Evolutionary conservation across 2,329 filamentous ascomycete genomes (phyloP).

Genomic region (Fusarium equiseti): DNA sequence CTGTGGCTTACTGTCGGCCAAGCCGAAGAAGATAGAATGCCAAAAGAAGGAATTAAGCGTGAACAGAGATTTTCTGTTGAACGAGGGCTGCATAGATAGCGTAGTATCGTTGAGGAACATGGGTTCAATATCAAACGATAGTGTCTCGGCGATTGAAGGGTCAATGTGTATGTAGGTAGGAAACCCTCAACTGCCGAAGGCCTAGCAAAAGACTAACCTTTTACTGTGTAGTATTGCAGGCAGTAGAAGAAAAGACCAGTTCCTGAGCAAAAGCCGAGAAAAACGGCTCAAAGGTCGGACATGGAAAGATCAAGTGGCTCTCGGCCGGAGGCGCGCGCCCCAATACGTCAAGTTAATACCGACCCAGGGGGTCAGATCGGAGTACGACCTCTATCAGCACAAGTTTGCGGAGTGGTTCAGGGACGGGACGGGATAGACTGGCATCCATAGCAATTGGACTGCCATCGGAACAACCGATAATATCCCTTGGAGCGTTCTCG

Average conservation of each 20-base stretch:
- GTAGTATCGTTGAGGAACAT: slow-evolving; percentile 29
- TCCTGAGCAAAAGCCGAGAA: slow-evolving; percentile 14
- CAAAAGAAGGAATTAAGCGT: slow-evolving; percentile 20
- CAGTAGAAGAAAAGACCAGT: neutral
- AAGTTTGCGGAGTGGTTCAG: slow-evolving; percentile 29
- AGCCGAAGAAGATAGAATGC: slow-evolving; percentile 19
- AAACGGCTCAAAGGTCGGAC: slow-evolving; percentile 12
- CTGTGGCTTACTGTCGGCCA: slow-evolving; percentile 15
- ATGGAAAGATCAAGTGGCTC: slow-evolving; percentile 6
- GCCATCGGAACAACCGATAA: slow-evolving; percentile 29
- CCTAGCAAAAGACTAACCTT: neutral
- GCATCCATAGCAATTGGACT: neutral
- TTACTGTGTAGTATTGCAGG: neutral
- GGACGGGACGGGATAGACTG: slow-evolving; percentile 13
- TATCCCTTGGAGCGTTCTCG: slow-evolving; percentile 32
- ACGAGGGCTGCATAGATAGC: slow-evolving; percentile 20
- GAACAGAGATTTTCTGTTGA: slow-evolving; percentile 26
- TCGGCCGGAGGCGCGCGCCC: slow-evolving; percentile 31
- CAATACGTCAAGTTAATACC: slow-evolving; percentile 18
- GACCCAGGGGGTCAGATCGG: slow-evolving; percentile 17
- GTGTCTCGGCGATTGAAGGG: slow-evolving; percentile 30
- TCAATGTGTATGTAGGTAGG: neutral
- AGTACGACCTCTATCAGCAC: slow-evolving; percentile 21
- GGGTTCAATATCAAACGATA: slow-evolving; percentile 26
- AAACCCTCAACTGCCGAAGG: slow-evolving; percentile 29